Evolutionary conservation across 345 rosid species (phyloP).

Genomic region (Populus davidiana): DNA sequence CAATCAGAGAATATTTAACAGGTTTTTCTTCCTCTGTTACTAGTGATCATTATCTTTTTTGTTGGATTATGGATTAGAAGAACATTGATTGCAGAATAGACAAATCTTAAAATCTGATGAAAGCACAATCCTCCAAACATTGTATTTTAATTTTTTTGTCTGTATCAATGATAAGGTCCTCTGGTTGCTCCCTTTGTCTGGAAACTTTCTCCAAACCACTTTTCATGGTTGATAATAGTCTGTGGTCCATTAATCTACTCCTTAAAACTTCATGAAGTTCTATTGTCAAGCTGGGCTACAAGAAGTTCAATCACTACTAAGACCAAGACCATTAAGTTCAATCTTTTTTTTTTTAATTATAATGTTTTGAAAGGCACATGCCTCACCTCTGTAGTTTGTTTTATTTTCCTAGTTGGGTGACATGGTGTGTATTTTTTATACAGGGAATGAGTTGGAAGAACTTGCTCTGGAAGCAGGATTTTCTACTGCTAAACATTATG

Average conservation of each 20-base stretch:
- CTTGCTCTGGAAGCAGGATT: conserved; percentile 75
- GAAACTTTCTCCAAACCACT: no score
- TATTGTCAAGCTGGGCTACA: no score
- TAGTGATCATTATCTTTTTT: background rate
- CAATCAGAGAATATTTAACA: conserved; percentile 67
- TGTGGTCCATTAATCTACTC: no score
- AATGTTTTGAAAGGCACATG: background rate
- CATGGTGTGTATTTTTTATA: background rate
- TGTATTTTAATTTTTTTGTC: background rate
- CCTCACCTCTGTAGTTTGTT: background rate
- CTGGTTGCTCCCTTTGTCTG: background rate
- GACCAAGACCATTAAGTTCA: no score
- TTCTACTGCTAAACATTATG: conserved; percentile 61
- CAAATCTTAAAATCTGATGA: background rate
- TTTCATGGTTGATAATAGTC: no score
- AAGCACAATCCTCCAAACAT: background rate
- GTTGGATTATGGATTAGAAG: background rate
- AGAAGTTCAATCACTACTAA: no score
- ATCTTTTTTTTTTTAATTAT: background rate
- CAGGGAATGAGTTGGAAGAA: conserved; percentile 76
- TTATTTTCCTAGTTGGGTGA: background rate
- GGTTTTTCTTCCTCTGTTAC: conserved; percentile 40
- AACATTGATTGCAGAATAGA: background rate
- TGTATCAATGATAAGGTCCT: background rate
- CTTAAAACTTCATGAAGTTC: no score